Evolutionary conservation across 2,329 filamentous ascomycete species (phyloP).

Genomic region (Claviceps lovelessii): DNA sequence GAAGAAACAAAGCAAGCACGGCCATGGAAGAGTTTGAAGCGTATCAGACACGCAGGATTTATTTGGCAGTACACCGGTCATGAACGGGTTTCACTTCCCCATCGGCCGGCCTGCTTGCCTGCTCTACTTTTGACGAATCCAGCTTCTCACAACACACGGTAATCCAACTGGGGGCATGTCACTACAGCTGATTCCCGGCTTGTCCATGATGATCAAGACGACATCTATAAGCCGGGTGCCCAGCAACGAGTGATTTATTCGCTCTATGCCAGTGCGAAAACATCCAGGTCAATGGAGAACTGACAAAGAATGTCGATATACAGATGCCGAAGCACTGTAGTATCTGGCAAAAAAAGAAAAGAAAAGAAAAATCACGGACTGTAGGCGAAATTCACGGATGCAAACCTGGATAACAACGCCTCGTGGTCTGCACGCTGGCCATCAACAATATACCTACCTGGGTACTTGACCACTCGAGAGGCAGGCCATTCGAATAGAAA

Average conservation of each 20-base stretch:
- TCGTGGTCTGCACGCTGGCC: neutral
- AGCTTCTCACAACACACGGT: neutral
- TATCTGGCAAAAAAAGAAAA: slow-evolving; percentile 19
- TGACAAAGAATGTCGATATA: slow-evolving; percentile 36
- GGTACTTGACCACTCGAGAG: neutral
- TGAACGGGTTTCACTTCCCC: neutral
- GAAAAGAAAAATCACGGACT: neutral
- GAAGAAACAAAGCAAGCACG: too few relatives aligned
- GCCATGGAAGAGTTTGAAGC: too few relatives aligned
- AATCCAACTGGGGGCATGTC: slow-evolving; percentile 23
- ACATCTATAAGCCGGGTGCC: slow-evolving; percentile 40
- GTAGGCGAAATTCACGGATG: neutral
- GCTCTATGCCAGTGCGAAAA: slow-evolving; percentile 44
- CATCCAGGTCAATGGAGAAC: slow-evolving; percentile 32
- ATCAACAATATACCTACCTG: neutral
- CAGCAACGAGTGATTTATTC: slow-evolving; percentile 35
- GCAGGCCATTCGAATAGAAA: neutral
- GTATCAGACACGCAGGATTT: too few relatives aligned
- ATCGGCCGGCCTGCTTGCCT: neutral
- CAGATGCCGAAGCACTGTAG: slow-evolving; percentile 17
- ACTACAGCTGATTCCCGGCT: slow-evolving; percentile 46
- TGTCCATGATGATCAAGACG: slow-evolving; percentile 39
- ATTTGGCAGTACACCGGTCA: too few relatives aligned
- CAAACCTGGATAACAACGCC: too few relatives aligned
- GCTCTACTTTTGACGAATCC: neutral